phyloP scores from a whole-genome alignment of 2,329 filamentous ascomycete species.

The Coniella vitis region DNA sequence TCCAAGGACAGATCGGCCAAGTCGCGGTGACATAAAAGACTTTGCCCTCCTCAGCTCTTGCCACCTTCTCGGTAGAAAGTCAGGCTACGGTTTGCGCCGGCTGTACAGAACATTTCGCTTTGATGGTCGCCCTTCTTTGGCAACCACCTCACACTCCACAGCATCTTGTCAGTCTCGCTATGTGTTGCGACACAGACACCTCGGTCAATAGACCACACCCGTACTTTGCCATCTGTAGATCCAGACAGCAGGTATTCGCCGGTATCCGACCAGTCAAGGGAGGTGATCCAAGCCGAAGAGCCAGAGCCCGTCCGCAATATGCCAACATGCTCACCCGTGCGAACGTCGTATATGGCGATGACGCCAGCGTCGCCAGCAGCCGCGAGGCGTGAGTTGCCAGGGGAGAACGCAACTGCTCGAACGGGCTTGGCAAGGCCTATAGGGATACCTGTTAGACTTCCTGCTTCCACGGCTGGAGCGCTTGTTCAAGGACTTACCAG shows the following conservation, averaged over 20 bases:
- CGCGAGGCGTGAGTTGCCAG: conserved; percentile 74
- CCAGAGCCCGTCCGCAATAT: conserved; percentile 55
- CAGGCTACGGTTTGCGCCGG: conserved; percentile 68
- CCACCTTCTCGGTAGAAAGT: conserved; percentile 75
- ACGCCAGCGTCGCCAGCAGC: conserved; percentile 84
- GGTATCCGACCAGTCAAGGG: conserved; percentile 86
- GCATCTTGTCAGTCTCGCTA: conserved; percentile 75
- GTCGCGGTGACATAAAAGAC: too few relatives aligned
- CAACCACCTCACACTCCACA: conserved; percentile 83
- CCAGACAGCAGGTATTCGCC: conserved; percentile 88
- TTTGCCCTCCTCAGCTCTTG: conserved; percentile 10
- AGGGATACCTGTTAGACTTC: not conserved
- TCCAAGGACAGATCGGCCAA: too few relatives aligned
- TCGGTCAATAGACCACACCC: conserved; percentile 89
- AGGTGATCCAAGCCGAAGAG: conserved; percentile 84
- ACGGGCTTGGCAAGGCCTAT: conserved; percentile 80
- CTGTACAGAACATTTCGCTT: conserved; percentile 69
- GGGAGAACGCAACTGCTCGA: conserved; percentile 80
- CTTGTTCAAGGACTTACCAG: conserved; percentile 45
- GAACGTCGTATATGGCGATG: conserved; percentile 87
- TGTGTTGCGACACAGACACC: conserved; percentile 85
- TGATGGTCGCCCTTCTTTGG: conserved; percentile 57
- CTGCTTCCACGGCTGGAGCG: not conserved
- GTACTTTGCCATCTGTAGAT: conserved; percentile 86
- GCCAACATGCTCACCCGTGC: conserved; percentile 85